Conservation (phyloP, 202 grass and related monocot species). For the Cymbopogon flexuosus region DNA sequence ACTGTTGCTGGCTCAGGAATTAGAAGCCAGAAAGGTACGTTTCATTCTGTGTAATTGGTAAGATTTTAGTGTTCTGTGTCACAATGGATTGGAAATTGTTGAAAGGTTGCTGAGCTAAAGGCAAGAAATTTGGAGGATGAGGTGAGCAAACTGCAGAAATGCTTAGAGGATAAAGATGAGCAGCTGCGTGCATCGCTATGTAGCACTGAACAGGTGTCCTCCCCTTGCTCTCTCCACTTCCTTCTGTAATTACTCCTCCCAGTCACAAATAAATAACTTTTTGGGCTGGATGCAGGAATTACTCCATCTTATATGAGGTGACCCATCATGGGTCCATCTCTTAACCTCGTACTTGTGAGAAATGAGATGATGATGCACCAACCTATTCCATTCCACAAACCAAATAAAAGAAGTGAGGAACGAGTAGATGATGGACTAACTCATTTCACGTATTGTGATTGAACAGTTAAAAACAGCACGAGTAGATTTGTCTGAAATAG, state of each 20-base stretch:
- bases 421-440: no score
- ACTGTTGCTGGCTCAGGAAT: slow-evolving; percentile 35
- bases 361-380: no score
- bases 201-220: slow-evolving; percentile 29
- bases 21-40: slow-evolving; percentile 35
- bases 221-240: not conserved
- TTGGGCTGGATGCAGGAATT: not conserved
- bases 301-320: no score
- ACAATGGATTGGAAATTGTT: not conserved
- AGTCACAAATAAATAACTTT: not conserved
- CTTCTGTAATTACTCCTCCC: not conserved
- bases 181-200: slow-evolving; percentile 27
- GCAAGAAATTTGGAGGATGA: slow-evolving; percentile 41
- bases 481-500: no score
- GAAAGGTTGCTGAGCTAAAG: slow-evolving; percentile 40
- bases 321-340: no score
- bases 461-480: not conserved
- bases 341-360: no score
- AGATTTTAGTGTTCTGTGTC: not conserved
- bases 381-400: no score
- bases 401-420: no score
- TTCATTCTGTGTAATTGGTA: not conserved
- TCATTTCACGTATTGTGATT: not conserved
- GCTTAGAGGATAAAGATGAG: slow-evolving; percentile 41
- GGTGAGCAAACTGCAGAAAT: slow-evolving; percentile 41